Conservation (phyloP, 1,139 yeast species). For the Lodderomyces beijingensis region DNA sequence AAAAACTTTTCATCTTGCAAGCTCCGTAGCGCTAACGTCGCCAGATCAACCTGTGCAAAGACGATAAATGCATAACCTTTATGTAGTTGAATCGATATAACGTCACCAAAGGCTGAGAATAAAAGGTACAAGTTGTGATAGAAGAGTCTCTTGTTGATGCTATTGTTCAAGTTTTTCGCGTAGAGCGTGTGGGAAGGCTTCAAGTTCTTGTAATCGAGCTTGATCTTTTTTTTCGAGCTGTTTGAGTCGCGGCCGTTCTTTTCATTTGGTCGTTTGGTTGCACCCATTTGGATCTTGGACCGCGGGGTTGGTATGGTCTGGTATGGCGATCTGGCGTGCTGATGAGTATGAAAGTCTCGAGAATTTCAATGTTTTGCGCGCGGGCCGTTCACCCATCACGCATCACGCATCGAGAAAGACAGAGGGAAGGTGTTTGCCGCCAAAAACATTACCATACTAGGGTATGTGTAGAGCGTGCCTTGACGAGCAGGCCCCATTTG, state of each 20-base stretch:
- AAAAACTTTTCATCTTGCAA: constrained; percentile 50
- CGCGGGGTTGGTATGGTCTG: no score
- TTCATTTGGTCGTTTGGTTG: neutral
- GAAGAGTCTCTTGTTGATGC: constrained; percentile 44
- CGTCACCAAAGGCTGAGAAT: constrained; percentile 66
- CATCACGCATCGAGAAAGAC: no score
- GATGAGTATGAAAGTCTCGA: no score
- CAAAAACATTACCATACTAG: no score
- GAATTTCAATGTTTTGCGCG: no score
- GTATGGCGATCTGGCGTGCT: no score
- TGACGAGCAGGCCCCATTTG: no score
- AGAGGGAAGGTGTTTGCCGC: no score
- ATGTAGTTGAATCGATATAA: constrained; percentile 50
- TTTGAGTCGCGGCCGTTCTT: neutral
- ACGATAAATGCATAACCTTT: constrained; percentile 79
- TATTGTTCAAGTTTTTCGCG: constrained; percentile 62
- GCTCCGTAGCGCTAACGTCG: constrained; percentile 48
- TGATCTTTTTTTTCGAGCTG: constrained; percentile 4
- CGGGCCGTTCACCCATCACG: no score
- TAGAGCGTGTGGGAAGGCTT: constrained; percentile 50
- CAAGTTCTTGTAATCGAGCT: constrained; percentile 10
- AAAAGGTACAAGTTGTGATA: constrained; percentile 56
- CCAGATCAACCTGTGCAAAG: constrained; percentile 45
- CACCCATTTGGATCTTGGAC: no score
- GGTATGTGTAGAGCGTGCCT: no score